Evolutionary conservation across 305 asterid genomes (phyloP).

Genomic region (Fraxinus xanthoxyloides): DNA sequence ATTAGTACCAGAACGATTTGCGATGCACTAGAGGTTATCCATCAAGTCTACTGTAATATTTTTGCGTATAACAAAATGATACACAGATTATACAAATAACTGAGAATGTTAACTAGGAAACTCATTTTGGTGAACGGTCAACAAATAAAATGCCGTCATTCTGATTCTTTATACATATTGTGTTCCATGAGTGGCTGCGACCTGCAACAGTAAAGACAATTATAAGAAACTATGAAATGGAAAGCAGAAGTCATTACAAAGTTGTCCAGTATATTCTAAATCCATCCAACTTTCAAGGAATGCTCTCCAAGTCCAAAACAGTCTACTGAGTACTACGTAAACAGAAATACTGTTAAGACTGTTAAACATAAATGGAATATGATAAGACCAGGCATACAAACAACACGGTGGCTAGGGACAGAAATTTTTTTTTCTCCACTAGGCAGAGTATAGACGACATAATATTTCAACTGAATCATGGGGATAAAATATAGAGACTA

Average conservation of each 20-base stretch:
- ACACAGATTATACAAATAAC: conserved; percentile 21
- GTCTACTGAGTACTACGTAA: neutral
- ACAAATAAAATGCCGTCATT: conserved; percentile 15
- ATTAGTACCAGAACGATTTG: conserved; percentile 14
- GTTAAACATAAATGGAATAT: neutral
- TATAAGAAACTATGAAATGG: neutral
- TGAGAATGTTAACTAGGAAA: neutral
- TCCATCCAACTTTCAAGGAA: neutral
- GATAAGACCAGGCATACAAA: neutral
- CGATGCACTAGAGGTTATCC: conserved; percentile 12
- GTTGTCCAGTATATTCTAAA: neutral
- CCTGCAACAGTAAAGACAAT: conserved; percentile 38
- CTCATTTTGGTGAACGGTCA: conserved; percentile 13
- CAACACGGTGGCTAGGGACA: neutral
- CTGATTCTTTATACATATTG: conserved; percentile 35
- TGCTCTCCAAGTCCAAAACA: neutral
- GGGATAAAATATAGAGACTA: neutral
- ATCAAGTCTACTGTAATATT: conserved; percentile 10
- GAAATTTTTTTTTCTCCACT: neutral
- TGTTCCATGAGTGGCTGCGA: conserved; percentile 48
- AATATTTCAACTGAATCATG: neutral
- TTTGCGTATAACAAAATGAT: conserved; percentile 24
- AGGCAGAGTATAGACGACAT: neutral
- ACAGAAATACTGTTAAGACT: neutral
- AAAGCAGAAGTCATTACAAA: neutral